These are phyloP conservation scores for Solanum tacnaense DNA, from an alignment of 257 asterid species.

Conservation along the genomic window DNA sequence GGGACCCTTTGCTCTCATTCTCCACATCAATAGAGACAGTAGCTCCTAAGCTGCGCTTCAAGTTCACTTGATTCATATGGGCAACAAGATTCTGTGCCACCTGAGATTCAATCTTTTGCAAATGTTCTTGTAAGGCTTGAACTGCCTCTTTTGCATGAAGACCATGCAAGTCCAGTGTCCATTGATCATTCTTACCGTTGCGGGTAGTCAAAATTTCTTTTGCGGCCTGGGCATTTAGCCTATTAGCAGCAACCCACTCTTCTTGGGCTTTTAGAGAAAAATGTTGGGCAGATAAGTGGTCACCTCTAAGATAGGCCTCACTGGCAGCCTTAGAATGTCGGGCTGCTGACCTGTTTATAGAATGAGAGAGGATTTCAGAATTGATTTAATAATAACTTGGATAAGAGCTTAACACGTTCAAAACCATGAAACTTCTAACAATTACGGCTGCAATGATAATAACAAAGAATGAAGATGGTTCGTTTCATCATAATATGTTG, in stretches of 20 bases:
- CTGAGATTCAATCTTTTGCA: constrained; percentile 46
- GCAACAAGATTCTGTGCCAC: constrained; percentile 16
- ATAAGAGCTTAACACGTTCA: not conserved
- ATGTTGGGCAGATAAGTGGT: constrained; percentile 51
- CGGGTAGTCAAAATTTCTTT: constrained; percentile 50
- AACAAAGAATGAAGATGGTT: not conserved
- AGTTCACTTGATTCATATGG: constrained; percentile 2
- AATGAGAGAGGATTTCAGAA: constrained; percentile 1
- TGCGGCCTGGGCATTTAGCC: constrained; percentile 78
- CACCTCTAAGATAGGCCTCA: constrained; percentile 73
- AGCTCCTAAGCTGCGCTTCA: constrained; percentile 17
- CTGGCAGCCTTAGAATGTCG: constrained; percentile 61
- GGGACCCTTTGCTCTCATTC: constrained; percentile 21
- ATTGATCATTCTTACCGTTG: constrained; percentile 52
- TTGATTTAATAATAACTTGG: not conserved
- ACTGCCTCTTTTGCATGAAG: constrained; percentile 90
- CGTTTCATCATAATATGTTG: not conserved
- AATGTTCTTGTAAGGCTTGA: constrained; percentile 59
- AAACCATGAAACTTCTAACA: not conserved
- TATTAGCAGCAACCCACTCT: constrained; percentile 65
- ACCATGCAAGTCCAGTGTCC: constrained; percentile 94
- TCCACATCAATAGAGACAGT: constrained; percentile 14
- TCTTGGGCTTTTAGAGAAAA: constrained; percentile 61
- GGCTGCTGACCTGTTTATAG: constrained; percentile 58
- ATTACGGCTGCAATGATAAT: not conserved